These are phyloP conservation scores for Phlegmacium glaucopus DNA, from an alignment of 768 basidiomycete genomes.

Conservation along the genomic window DNA sequence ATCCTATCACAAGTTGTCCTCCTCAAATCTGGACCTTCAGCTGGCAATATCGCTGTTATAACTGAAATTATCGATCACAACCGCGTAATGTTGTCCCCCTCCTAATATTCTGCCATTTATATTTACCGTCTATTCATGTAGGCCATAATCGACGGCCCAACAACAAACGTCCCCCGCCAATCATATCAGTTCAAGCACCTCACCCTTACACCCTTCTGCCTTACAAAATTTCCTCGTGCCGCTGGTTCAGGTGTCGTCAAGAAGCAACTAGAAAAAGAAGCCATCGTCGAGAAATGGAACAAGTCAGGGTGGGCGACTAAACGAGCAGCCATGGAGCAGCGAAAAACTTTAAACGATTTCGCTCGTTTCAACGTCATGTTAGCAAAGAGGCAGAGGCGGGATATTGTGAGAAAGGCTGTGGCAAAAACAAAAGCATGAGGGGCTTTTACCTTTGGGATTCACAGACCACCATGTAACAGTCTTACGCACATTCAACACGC, in stretches of 20 bases:
- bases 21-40: conserved; percentile 81
- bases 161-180: conserved; percentile 90
- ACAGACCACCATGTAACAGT: no score
- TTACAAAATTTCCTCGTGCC: conserved; percentile 82
- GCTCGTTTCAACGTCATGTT: conserved; percentile 86
- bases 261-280: conserved; percentile 87
- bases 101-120: neutral
- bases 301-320: conserved; percentile 86
- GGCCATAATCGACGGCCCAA: conserved; percentile 96
- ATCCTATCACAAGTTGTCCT: conserved; percentile 69
- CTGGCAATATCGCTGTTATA: conserved; percentile 92
- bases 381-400: conserved; percentile 84
- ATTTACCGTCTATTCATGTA: conserved; percentile 24
- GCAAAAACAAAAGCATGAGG: conserved; percentile 39
- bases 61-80: conserved; percentile 99
- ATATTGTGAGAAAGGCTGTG: conserved; percentile 69
- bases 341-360: conserved; percentile 84
- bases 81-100: conserved; percentile 55
- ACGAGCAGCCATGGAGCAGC: conserved; percentile 67
- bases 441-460: no score
- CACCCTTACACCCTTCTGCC: conserved; percentile 80
- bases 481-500: no score
- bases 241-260: conserved; percentile 80
- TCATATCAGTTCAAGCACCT: conserved; percentile 89
- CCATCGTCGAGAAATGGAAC: conserved; percentile 83